These are phyloP conservation scores for Rhizopogon rudus DNA, from an alignment of 768 basidiomycete genomes.

Conservation along the genomic window DNA sequence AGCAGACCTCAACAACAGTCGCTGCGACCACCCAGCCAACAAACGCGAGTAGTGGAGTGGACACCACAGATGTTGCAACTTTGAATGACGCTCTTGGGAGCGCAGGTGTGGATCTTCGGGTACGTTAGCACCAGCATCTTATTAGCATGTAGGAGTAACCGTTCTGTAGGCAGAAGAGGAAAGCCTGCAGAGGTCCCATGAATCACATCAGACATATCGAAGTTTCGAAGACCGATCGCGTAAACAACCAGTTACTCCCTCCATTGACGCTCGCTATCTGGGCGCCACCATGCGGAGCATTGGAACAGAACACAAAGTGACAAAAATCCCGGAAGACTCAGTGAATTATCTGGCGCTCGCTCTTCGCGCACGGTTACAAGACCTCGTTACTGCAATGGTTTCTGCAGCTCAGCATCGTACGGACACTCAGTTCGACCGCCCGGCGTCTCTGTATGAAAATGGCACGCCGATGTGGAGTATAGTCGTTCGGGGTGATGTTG, in stretches of 20 bases:
- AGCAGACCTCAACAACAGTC: conserved; percentile 13
- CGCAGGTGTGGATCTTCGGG: conserved; percentile 83
- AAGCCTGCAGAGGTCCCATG: conserved; percentile 60
- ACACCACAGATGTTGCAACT: conserved; percentile 70
- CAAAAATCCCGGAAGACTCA: conserved; percentile 62
- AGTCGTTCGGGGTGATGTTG: conserved; percentile 70
- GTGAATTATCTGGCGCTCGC: conserved; percentile 78
- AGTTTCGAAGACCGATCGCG: conserved; percentile 73
- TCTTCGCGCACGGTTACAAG: conserved; percentile 68
- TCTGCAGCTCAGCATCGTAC: conserved; percentile 63
- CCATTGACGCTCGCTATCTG: conserved; percentile 64
- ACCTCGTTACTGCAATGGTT: conserved; percentile 64
- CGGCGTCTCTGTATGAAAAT: conserved; percentile 61
- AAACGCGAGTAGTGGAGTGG: conserved; percentile 35
- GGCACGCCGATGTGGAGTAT: conserved; percentile 81
- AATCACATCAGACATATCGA: conserved; percentile 58
- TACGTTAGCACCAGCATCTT: conserved; percentile 24
- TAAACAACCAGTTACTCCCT: conserved; percentile 66
- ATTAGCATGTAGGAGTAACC: not conserved
- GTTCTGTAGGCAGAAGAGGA: conserved; percentile 79
- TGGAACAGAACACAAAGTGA: conserved; percentile 64
- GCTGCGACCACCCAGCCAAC: conserved; percentile 13
- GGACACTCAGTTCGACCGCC: conserved; percentile 64
- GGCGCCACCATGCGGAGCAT: conserved; percentile 65
- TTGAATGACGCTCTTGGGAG: conserved; percentile 83